These are phyloP conservation scores for Penicillium carneum DNA, from an alignment of 2,329 filamentous ascomycete species.

Conservation along the genomic window DNA sequence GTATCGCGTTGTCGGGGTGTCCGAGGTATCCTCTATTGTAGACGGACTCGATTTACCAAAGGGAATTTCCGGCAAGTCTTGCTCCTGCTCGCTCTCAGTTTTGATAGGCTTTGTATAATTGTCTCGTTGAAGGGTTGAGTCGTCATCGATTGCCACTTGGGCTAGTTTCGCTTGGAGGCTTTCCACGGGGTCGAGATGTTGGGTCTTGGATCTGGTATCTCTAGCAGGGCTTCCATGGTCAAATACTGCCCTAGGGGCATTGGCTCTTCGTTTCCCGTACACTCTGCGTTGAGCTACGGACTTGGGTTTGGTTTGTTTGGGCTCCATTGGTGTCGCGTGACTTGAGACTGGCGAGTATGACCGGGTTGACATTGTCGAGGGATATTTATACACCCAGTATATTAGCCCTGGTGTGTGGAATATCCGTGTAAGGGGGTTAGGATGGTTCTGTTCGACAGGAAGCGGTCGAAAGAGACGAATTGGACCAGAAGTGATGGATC, in stretches of 20 bases:
- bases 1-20: conserved; percentile 13
- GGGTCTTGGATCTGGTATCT: conserved; percentile 3
- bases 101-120: background rate
- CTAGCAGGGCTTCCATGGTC: conserved; percentile 42
- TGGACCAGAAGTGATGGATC: background rate
- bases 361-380: conserved; percentile 25
- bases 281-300: conserved; percentile 42
- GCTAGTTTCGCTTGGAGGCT: conserved; percentile 40
- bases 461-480: background rate
- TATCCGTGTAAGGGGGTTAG: background rate
- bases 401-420: background rate
- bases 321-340: conserved; percentile 30
- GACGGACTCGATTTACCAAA: background rate
- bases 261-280: conserved; percentile 46
- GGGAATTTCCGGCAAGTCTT: background rate
- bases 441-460: background rate
- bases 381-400: background rate
- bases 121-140: conserved; percentile 4
- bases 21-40: background rate
- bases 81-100: background rate
- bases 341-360: conserved; percentile 24
- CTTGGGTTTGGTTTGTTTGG: conserved; percentile 35
- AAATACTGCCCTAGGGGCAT: conserved; percentile 48
- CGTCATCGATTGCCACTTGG: conserved; percentile 37
- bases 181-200: conserved; percentile 31